Evolutionary conservation across 163 green algal species (phyloP), one percentile per base, ranked within the genome.

Genomic region (Volvox carteri): DNA sequence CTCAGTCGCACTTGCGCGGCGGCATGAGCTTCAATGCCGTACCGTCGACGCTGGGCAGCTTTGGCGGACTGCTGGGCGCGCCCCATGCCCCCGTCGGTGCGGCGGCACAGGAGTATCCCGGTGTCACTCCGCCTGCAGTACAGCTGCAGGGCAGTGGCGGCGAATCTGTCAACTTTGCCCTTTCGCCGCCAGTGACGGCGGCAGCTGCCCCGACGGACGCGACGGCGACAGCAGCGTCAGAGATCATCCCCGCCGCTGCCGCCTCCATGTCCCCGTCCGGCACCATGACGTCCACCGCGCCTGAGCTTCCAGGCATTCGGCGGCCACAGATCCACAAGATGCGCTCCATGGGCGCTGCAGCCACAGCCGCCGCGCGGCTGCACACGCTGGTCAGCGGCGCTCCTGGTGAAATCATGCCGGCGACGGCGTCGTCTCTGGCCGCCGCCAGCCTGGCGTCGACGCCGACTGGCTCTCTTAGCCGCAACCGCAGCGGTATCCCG

Each of bases 261-360:
- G 41, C 52, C 18, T 19, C 76, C 52, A 4, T 48, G 46, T 50
- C 52, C 19, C 46, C 46, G n/a, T 25, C 30, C 16, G 9, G 9
- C 16, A 62, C 16, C 28, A 19, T 60, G 23, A 48, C n/a, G 77
- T 19, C 52, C n/a, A 67, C 41, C 19, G 33, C 67, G 25, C 83
- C 83, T 30, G 83, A 88, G 65, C 23, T 67, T 1, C 25, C 37
- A 23, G n/a, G 6, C 67, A 81, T 88, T 50, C 67, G 50, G 0
- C 83, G 83, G 4, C 83, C 83, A 23, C 83, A 88, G 68, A 81
- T 88, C 37, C 67, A 88, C 25, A 88, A 88, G 83, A 88, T 88
- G 83, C 48, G 83, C 5, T 74, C 83, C 68, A 68, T 78, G 62
- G 28, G 25, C 21, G 39, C 35, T 4, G 68, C 65, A 4, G 83